A percentile compares a stretch with the other conserved stretches of the same genome.
These are phyloP conservation scores for Golovinomyces cichoracearum DNA, from an alignment of 2,329 filamentous ascomycete genomes.

Conservation along the genomic window DNA sequence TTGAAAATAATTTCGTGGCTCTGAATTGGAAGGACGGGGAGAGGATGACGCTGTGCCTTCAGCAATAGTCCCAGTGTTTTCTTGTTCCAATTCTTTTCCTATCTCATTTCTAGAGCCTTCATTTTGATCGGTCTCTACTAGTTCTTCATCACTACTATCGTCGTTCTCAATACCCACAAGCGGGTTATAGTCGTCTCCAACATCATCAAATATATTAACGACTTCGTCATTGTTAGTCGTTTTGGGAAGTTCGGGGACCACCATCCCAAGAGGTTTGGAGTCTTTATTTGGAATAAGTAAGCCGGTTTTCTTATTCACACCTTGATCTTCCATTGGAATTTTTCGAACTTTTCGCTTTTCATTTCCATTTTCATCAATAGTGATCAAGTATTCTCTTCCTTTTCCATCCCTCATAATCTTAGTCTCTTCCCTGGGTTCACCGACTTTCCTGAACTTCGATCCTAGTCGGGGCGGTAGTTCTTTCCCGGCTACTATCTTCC, in stretches of 20 bases:
- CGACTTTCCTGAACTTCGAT: conserved; percentile 38
- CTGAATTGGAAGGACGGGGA: conserved; percentile 5
- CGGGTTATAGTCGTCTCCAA: conserved; percentile 40
- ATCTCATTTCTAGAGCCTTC: conserved; percentile 1
- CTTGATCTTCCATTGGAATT: conserved; percentile 19
- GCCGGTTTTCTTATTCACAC: conserved; percentile 17
- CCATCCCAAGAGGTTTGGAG: conserved; percentile 35
- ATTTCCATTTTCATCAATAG: conserved; percentile 38
- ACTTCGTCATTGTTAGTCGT: conserved; percentile 24
- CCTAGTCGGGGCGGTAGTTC: conserved; percentile 26
- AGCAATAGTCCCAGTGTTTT: conserved; percentile 5
- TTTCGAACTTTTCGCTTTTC: conserved; percentile 39
- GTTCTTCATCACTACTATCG: conserved; percentile 17
- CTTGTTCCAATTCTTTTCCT: not conserved
- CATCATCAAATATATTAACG: conserved; percentile 39
- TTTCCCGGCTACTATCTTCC: conserved; percentile 29
- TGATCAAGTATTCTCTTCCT: conserved; percentile 37
- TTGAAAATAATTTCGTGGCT: conserved; percentile 35
- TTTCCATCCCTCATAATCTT: conserved; percentile 34
- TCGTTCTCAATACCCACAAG: conserved; percentile 29
- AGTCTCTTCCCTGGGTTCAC: conserved; percentile 25
- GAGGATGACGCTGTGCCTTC: conserved; percentile 22
- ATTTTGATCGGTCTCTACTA: conserved; percentile 10
- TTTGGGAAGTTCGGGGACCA: conserved; percentile 31
- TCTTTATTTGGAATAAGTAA: conserved; percentile 28